A percentile compares a stretch with the other conserved stretches of the same genome.
These are phyloP conservation scores for Pythium oligandrum DNA, from an alignment of 352 stramenopile species.

Conservation along the genomic window DNA sequence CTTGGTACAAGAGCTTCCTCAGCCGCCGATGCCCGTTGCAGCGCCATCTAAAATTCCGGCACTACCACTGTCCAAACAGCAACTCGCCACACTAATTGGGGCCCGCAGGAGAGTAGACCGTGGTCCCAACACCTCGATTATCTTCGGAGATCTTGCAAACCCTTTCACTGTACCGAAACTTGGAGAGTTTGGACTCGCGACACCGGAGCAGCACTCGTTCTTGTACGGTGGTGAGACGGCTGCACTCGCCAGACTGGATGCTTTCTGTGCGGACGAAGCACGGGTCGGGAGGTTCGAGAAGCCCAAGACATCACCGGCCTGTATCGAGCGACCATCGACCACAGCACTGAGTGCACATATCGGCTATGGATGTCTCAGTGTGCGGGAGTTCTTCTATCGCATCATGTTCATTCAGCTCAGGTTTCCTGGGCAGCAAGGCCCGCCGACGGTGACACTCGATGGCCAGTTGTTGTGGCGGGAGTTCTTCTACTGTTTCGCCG, in stretches of 20 bases:
- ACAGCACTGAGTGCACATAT: conserved; percentile 94
- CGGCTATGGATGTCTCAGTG: conserved; percentile 85
- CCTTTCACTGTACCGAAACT: conserved; percentile 41
- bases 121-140: conserved; percentile 1
- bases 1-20: conserved; percentile 44
- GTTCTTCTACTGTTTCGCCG: conserved; percentile 87
- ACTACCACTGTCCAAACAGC: conserved; percentile 13
- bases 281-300: conserved; percentile 94
- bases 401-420: conserved; percentile 87
- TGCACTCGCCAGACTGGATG: conserved; percentile 41
- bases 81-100: conserved; percentile 28
- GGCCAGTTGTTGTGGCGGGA: conserved; percentile 96
- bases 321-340: conserved; percentile 83
- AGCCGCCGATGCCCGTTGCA: conserved; percentile 41
- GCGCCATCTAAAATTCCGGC: conserved; percentile 22
- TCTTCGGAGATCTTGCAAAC: conserved; percentile 5
- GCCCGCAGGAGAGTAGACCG: conserved; percentile 10
- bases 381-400: conserved; percentile 70
- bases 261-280: conserved; percentile 52
- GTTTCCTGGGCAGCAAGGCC: conserved; percentile 73
- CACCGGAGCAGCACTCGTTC: conserved; percentile 33
- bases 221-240: conserved; percentile 52
- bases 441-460: conserved; percentile 87
- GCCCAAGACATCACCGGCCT: conserved; percentile 89
- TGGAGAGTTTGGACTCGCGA: conserved; percentile 28